Conservation (phyloP, 2,329 filamentous ascomycete genomes). For the Aspergillus udagawae region DNA sequence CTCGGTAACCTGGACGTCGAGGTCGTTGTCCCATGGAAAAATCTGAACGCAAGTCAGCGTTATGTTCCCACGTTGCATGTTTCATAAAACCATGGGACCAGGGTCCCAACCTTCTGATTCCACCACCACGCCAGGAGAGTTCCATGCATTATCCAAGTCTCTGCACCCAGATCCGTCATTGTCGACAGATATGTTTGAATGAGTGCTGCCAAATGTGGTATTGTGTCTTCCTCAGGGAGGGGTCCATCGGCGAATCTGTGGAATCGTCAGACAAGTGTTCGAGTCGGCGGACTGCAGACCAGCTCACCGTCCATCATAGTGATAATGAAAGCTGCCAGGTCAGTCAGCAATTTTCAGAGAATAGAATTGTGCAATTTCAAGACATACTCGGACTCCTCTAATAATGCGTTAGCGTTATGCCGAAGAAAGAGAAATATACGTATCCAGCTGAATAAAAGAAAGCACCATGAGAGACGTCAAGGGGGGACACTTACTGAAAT, state of each 20-base stretch:
- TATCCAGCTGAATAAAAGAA: background rate
- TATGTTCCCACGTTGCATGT: background rate
- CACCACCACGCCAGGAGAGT: conserved; percentile 61
- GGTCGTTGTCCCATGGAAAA: conserved; percentile 60
- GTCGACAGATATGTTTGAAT: conserved; percentile 54
- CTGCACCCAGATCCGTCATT: conserved; percentile 54
- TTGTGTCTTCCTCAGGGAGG: conserved; percentile 46
- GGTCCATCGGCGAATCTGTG: conserved; percentile 45
- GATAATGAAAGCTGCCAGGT: conserved; percentile 45
- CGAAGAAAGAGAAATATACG: conserved; percentile 1
- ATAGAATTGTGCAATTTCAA: background rate
- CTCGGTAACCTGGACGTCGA: conserved; percentile 58
- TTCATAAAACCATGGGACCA: background rate
- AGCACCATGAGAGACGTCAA: conserved; percentile 8
- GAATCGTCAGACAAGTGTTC: conserved; percentile 11
- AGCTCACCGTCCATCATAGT: conserved; percentile 51
- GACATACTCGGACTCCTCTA: conserved; percentile 44
- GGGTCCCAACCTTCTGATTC: conserved; percentile 48
- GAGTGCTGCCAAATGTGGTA: conserved; percentile 47
- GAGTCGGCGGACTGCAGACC: background rate
- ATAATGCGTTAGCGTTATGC: conserved; percentile 4
- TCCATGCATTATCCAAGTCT: conserved; percentile 63
- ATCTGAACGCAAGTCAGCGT: conserved; percentile 32
- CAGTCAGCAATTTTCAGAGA: background rate
- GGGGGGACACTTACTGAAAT: conserved; percentile 43